Base-by-base conservation (phyloP, 768 basidiomycete species). In the Leucosporidium yakuticum region DNA sequence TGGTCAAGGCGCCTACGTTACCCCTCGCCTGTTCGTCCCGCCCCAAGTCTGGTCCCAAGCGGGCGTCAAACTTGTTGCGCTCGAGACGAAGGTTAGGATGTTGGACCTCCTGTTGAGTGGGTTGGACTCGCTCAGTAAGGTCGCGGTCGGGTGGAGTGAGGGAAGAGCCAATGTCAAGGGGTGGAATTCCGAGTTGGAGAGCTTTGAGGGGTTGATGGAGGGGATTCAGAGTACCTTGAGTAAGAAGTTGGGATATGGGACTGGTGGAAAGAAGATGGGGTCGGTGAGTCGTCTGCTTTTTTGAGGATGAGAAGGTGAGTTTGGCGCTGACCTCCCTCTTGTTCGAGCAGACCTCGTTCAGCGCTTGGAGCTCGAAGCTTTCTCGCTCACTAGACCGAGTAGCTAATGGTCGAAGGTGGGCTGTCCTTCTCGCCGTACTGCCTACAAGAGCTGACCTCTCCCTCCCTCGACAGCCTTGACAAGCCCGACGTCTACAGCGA, bases 41-140 rank as follows among this genome's bases (percentile, higher is more conserved):
- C 85, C 85, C 64, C 89, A 90, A 76, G 88, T 93, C 29, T 95
- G 92, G 92, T 88, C 89, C 54, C 89, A 91, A 77, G 88, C 88
- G 34, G 91, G 91, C 51, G 89, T 88, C 36, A 93, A 92, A 77
- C 83, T 96, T 59, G 81, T 82, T 47, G 91, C 89, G 75, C 76
- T 92, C 44, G 83, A 86, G 60, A 90, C 93, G 74, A 94, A 96
- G 79, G 85, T 92, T 53, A 86, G 89, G 49, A 88, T 90, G 63
- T 86, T 95, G 50, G 87, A 87, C 65, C 85, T 91, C 60, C 80
- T 95, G 29, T 85, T 85, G 71, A 84, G 85, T 34, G 90, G 89
- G 34, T 81, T 94, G 71, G 88, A 91, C 70, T 44, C 39, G 39
- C 14, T 44, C 11, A 44, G 39, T 44, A 44, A 44, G 39, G 39